Evolutionary conservation across 768 basidiomycete genomes (phyloP).

Genomic region (Mycena kentingensis): DNA sequence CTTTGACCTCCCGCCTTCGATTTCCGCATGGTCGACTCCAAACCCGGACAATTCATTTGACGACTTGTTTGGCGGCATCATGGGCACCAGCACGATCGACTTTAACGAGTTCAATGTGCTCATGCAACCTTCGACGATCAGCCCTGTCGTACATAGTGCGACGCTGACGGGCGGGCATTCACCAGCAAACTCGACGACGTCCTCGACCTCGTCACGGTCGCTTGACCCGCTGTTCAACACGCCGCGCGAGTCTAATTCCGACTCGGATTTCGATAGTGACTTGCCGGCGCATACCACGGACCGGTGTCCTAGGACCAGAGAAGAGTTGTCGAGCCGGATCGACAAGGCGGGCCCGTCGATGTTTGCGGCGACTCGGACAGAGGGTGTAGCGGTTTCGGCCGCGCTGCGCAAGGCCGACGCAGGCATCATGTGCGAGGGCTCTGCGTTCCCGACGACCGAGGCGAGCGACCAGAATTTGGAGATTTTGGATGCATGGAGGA

Average conservation of each 20-base stretch:
- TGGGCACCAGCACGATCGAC: conserved; percentile 32
- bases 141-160: conserved; percentile 57
- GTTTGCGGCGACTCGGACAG: conserved; percentile 44
- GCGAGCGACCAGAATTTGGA: conserved; percentile 76
- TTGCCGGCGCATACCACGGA: conserved; percentile 18
- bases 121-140: conserved; percentile 45
- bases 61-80: conserved; percentile 47
- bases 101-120: conserved; percentile 32
- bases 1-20: conserved; percentile 44
- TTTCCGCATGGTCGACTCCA: conserved; percentile 48
- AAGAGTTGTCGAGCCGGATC: conserved; percentile 54
- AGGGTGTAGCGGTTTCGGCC: conserved; percentile 9
- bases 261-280: conserved; percentile 29
- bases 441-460: conserved; percentile 67
- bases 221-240: conserved; percentile 40
- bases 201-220: conserved; percentile 34
- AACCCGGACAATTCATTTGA: conserved; percentile 45
- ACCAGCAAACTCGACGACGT: conserved; percentile 39
- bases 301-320: conserved; percentile 61
- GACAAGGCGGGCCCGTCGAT: conserved; percentile 58
- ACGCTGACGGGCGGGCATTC: conserved; percentile 25
- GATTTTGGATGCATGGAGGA: conserved; percentile 78
- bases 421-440: conserved; percentile 67
- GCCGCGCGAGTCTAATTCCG: conserved; percentile 34
- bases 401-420: conserved; percentile 47